A percentile compares a stretch with the other conserved stretches of the same genome.
These are phyloP conservation scores for Gnaphalium uliginosum DNA, from an alignment of 129 eudicot species.

Conservation along the genomic window DNA sequence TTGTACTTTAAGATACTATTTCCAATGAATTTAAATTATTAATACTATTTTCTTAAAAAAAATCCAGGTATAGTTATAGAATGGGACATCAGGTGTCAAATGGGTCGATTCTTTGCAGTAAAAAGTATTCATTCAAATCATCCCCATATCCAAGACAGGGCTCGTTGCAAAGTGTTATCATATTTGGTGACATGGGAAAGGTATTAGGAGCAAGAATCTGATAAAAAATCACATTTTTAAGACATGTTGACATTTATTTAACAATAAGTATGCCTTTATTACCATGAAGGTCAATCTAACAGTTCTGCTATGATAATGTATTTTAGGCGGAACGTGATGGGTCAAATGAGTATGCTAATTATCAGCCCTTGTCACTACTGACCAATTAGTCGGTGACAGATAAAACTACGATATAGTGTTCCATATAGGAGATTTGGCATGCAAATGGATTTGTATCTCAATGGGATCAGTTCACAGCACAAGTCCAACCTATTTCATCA, in stretches of 20 bases:
- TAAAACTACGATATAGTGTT: slow-evolving; percentile 47
- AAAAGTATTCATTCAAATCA: slow-evolving; percentile 45
- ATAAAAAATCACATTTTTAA: not conserved
- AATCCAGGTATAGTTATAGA: slow-evolving; percentile 56
- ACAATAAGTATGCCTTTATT: not conserved
- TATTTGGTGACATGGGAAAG: slow-evolving; percentile 79
- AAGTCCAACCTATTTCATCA: slow-evolving; percentile 54
- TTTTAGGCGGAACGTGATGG: slow-evolving; percentile 55
- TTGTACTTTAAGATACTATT: not conserved
- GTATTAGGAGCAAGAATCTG: slow-evolving; percentile 4
- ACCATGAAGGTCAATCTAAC: not conserved
- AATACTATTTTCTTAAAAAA: not conserved
- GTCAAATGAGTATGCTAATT: slow-evolving; percentile 50
- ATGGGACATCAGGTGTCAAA: slow-evolving; percentile 48
- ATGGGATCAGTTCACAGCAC: slow-evolving; percentile 60
- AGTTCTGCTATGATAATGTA: not conserved
- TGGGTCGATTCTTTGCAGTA: slow-evolving; percentile 50
- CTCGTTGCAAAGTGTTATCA: slow-evolving; percentile 55
- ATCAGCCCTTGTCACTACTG: slow-evolving; percentile 46
- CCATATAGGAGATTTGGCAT: slow-evolving; percentile 51
- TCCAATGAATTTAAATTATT: not conserved
- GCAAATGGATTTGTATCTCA: slow-evolving; percentile 53
- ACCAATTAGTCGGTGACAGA: slow-evolving; percentile 38
- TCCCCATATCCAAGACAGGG: slow-evolving; percentile 65
- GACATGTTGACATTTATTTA: not conserved